Conservation (phyloP, 2,329 filamentous ascomycete species). For the Fusarium incarnatum region DNA sequence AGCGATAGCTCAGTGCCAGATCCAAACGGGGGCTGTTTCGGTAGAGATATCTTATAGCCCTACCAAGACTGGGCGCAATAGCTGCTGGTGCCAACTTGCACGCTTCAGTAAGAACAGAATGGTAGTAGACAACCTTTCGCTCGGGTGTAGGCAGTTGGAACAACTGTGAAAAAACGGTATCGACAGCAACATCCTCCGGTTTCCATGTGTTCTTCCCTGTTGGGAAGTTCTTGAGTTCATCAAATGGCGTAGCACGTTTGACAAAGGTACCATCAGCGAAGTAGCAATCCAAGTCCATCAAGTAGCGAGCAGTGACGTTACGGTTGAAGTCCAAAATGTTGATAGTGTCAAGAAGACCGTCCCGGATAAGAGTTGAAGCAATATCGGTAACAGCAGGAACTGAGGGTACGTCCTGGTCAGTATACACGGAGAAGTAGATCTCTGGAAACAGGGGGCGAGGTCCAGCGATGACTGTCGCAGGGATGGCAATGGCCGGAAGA, state of each 20-base stretch:
- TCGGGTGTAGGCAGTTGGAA: slow-evolving; percentile 88
- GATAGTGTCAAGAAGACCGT: slow-evolving; percentile 90
- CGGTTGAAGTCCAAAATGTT: slow-evolving; percentile 95
- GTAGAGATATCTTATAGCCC: slow-evolving; percentile 93
- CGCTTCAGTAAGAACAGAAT: slow-evolving; percentile 91
- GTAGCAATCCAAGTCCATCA: slow-evolving; percentile 96
- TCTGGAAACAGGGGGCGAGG: slow-evolving; percentile 87
- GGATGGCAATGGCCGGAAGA: slow-evolving; percentile 81
- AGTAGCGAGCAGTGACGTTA: slow-evolving; percentile 83
- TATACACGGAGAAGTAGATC: slow-evolving; percentile 92
- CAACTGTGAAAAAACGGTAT: slow-evolving; percentile 95
- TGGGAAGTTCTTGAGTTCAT: slow-evolving; percentile 80
- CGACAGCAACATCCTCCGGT: slow-evolving; percentile 96
- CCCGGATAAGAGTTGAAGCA: slow-evolving; percentile 84
- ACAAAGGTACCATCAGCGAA: slow-evolving; percentile 91
- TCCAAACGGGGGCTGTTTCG: slow-evolving; percentile 85
- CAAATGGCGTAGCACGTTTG: slow-evolving; percentile 91
- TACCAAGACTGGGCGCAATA: slow-evolving; percentile 92
- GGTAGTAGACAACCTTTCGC: slow-evolving; percentile 97
- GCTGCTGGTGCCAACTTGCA: slow-evolving; percentile 96
- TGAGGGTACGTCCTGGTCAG: slow-evolving; percentile 86
- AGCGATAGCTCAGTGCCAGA: slow-evolving; percentile 85
- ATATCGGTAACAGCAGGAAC: slow-evolving; percentile 83
- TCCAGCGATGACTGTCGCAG: slow-evolving; percentile 79
- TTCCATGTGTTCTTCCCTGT: slow-evolving; percentile 85